A percentile compares a stretch with the other conserved stretches of the same genome.
These are phyloP conservation scores for Alternaria dauci DNA, from an alignment of 2,329 filamentous ascomycete species.

Conservation along the genomic window DNA sequence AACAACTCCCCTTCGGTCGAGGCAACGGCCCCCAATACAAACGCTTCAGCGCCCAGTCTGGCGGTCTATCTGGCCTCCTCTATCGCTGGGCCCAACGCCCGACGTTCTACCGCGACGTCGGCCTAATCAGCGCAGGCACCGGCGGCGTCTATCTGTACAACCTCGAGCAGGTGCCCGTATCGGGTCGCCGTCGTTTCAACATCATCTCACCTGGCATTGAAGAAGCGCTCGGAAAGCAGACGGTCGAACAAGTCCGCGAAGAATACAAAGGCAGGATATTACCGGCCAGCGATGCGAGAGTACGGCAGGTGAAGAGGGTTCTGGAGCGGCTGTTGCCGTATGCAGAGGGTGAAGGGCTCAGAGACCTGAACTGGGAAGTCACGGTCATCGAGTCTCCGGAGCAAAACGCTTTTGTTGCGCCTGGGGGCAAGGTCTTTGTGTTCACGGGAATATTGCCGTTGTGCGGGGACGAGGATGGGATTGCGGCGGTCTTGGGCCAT, in stretches of 20 bases:
- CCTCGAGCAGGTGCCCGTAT: constrained; percentile 75
- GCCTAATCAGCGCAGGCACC: constrained; percentile 52
- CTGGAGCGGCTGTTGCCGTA: constrained; percentile 73
- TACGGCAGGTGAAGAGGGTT: constrained; percentile 67
- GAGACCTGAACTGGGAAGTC: constrained; percentile 70
- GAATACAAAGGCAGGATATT: constrained; percentile 65
- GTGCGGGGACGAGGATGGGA: constrained; percentile 70
- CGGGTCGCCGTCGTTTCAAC: constrained; percentile 77
- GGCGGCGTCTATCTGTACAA: constrained; percentile 72
- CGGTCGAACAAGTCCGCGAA: constrained; percentile 67
- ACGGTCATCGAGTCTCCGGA: constrained; percentile 75
- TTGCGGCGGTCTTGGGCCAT: constrained; percentile 79
- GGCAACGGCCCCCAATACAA: constrained; percentile 35
- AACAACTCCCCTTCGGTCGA: constrained; percentile 34
- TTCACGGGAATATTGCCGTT: constrained; percentile 76
- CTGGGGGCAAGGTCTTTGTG: constrained; percentile 81
- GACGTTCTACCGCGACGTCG: constrained; percentile 58
- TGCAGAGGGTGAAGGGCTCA: constrained; percentile 58
- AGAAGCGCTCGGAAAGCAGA: constrained; percentile 60
- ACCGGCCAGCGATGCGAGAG: constrained; percentile 66
- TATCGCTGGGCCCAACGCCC: constrained; percentile 54
- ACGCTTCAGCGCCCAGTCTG: constrained; percentile 35
- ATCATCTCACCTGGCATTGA: constrained; percentile 67
- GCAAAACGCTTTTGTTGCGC: constrained; percentile 79
- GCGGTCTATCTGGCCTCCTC: constrained; percentile 34